These are phyloP conservation scores for Sarcocystis neurona DNA, from an alignment of 169 alveolate species.

Conservation along the genomic window DNA sequence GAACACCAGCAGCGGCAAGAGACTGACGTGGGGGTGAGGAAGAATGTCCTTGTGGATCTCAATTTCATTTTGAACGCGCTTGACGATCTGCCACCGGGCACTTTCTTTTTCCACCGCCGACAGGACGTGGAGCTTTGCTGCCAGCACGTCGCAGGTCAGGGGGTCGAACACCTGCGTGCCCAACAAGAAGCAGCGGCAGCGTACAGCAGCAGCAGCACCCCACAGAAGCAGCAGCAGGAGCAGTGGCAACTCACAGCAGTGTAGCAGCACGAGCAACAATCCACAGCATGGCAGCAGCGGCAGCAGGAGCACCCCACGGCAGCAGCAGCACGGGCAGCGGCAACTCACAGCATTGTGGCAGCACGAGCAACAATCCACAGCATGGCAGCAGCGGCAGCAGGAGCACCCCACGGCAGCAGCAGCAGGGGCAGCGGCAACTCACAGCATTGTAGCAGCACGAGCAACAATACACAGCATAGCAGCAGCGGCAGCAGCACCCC, in stretches of 20 bases:
- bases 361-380: neutral
- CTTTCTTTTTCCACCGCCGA: conserved; percentile 83
- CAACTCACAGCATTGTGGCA: neutral
- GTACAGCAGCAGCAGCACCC: no score
- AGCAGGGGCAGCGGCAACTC: neutral
- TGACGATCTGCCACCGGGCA: conserved; percentile 83
- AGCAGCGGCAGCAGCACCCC: neutral
- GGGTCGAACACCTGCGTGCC: conserved; percentile 78
- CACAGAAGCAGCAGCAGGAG: no score
- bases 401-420: neutral
- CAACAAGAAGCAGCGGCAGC: neutral
- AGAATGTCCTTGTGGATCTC: conserved; percentile 85
- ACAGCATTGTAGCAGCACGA: neutral
- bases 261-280: no score
- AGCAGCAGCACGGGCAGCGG: neutral
- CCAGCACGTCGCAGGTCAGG: conserved; percentile 84
- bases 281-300: neutral
- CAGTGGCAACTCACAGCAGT: no score
- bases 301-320: neutral
- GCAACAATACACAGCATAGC: neutral
- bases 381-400: neutral
- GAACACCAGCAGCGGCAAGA: neutral
- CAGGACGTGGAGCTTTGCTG: conserved; percentile 87
- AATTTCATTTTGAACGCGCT: conserved; percentile 86
- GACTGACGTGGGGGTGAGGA: conserved; percentile 73